Percentiles rank a stretch among this genome's conserved stretches.
These are phyloP conservation scores for Suillus spraguei DNA, from an alignment of 768 basidiomycete genomes.

Conservation along the genomic window DNA sequence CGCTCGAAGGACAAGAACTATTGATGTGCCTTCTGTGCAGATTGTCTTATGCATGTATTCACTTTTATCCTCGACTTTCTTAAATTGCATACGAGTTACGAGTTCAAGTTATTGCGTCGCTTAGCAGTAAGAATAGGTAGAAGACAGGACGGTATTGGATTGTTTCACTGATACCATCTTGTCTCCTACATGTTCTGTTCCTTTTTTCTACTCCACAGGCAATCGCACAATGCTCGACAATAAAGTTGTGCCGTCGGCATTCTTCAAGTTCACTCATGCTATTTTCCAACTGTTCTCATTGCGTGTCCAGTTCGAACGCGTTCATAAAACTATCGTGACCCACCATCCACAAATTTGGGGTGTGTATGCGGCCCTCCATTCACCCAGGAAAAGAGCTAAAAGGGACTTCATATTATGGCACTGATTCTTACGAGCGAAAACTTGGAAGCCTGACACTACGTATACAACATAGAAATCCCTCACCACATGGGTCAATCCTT, in stretches of 20 bases:
- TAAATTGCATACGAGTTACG: not conserved
- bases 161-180: not conserved
- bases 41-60: constrained; percentile 1
- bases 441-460: not conserved
- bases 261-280: not conserved
- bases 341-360: not conserved
- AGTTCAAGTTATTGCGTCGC: not conserved
- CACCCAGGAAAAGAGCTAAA: not conserved
- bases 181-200: not conserved
- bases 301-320: not conserved
- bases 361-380: not conserved
- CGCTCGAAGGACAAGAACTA: constrained; percentile 32
- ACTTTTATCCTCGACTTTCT: not conserved
- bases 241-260: not conserved
- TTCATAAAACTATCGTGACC: not conserved
- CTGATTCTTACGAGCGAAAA: not conserved
- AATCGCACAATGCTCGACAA: not conserved
- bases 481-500: constrained; percentile 11
- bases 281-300: not conserved
- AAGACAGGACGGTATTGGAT: not conserved
- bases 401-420: not conserved
- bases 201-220: not conserved
- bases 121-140: not conserved
- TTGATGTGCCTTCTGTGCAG: constrained; percentile 13
- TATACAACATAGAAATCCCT: not conserved